Conservation (phyloP, 2,329 filamentous ascomycete species). For the Alternaria sp. region DNA sequence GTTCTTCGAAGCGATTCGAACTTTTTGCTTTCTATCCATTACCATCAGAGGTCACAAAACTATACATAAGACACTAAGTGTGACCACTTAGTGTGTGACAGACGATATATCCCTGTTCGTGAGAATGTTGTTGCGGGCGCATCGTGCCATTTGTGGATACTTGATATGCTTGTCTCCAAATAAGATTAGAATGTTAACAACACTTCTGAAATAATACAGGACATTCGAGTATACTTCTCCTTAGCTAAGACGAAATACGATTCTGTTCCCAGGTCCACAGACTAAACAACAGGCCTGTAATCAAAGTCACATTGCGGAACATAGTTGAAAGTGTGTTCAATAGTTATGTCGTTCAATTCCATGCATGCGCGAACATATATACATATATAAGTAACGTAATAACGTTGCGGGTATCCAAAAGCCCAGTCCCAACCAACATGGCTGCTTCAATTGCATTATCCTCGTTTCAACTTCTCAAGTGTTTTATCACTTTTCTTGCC, state of each 20-base stretch:
- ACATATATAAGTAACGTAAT: neutral
- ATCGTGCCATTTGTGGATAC: neutral
- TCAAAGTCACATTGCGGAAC: neutral
- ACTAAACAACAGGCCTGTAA: neutral
- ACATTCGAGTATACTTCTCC: neutral
- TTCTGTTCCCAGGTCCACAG: neutral
- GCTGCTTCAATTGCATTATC: constrained; percentile 7
- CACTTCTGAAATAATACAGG: neutral
- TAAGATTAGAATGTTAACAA: neutral
- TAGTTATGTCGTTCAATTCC: neutral
- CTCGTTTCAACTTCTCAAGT: neutral
- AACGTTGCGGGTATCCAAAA: constrained; percentile 14
- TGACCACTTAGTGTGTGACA: neutral
- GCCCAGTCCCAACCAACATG: neutral
- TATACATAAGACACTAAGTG: neutral
- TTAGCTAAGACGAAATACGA: neutral
- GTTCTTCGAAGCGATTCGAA: neutral
- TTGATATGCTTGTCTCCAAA: neutral
- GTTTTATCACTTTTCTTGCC: neutral
- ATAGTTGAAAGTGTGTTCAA: neutral
- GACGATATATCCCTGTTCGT: neutral
- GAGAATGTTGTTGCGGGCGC: neutral
- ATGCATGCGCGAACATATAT: neutral
- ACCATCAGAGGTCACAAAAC: neutral
- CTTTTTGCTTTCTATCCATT: neutral